Base-by-base conservation (phyloP, 1,284 basidiomycete species). In the Tylopilus sp. region DNA sequence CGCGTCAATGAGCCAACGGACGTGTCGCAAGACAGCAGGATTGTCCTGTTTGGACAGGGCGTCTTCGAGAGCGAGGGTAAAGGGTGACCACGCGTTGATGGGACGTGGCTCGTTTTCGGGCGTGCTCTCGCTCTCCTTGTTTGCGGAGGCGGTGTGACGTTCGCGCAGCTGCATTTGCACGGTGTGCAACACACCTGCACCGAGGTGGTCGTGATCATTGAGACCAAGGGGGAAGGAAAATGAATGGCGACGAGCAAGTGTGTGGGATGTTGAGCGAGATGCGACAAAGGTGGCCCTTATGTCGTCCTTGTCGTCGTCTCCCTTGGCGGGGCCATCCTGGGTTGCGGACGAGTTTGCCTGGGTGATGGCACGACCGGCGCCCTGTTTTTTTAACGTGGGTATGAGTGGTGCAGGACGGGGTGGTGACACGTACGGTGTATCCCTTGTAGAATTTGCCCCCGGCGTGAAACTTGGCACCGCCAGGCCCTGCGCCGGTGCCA, bases 371-470 rank as follows among this genome's bases (percentile, higher is more conserved):
- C 88, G 81, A 17, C 83, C 84, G 2, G 82, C 76, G 41, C 80
- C 81, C 86, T 89, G 59, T 15, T 32, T n/a, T n/a, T n/a, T 22
- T n/a, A 7, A 8, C 7, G 42, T 22, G 32, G 20, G 51, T 42
- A 52, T 52, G 46, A 51, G 43, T 14, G 15, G 17, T 19, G 49
- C 1, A 11, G 0, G 7, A 6, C 14, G 17, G 1, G 24, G 4
- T 1, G 14, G 11, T 4, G 35, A 45, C 22, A 65, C 76, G 62
- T 50, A 82, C 79, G 22, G 74, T 73, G 60, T 84, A 88, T 3
- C 83, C 80, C 48, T 76, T 72, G 65, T 89, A 82, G 62, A 86
- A 86, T 41, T 86, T 79, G 65, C 83, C 80, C 43, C 86, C 85
- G 22, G 85, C 72, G 57, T 83, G 82, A 59, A 82, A 83, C 66